A percentile compares a stretch with the other conserved stretches of the same genome.
Conservation (phyloP, 495 filamentous ascomycete genomes). For the Filosporella fistucella region DNA sequence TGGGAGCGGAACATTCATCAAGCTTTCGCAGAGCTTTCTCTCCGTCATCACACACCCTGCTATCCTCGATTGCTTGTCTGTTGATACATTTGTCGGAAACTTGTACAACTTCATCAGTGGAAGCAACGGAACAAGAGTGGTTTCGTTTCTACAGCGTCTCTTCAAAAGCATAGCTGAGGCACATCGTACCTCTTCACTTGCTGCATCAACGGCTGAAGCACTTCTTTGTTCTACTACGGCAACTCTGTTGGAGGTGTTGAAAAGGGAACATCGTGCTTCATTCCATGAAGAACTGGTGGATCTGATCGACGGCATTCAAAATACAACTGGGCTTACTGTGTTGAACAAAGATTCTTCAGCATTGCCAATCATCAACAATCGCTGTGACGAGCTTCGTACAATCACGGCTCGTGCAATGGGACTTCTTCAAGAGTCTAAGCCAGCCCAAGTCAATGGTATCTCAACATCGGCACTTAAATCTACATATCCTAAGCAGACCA, state of each 20-base stretch:
- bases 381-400: not conserved
- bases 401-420: constrained; percentile 3
- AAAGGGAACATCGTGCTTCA: no score
- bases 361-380: not conserved
- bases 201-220: no score
- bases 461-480: constrained; percentile 5
- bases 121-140: constrained; percentile 15
- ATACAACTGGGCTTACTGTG: no score
- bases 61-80: constrained; percentile 16
- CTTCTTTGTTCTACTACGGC: no score
- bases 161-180: no score
- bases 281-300: no score
- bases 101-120: constrained; percentile 20
- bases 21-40: constrained; percentile 15
- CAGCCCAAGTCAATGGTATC: no score
- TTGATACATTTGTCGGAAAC: constrained; percentile 16
- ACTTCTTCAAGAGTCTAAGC: constrained; percentile 1
- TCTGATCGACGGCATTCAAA: no score
- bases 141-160: constrained; percentile 16
- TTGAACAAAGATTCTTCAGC: no score
- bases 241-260: no score
- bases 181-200: no score
- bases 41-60: constrained; percentile 15
- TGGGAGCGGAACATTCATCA: constrained; percentile 9
- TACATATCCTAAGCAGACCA: constrained; percentile 10